phyloP scores from a whole-genome alignment of 1,139 yeast genomes.

The Cylindricascospora bacillispora region DNA sequence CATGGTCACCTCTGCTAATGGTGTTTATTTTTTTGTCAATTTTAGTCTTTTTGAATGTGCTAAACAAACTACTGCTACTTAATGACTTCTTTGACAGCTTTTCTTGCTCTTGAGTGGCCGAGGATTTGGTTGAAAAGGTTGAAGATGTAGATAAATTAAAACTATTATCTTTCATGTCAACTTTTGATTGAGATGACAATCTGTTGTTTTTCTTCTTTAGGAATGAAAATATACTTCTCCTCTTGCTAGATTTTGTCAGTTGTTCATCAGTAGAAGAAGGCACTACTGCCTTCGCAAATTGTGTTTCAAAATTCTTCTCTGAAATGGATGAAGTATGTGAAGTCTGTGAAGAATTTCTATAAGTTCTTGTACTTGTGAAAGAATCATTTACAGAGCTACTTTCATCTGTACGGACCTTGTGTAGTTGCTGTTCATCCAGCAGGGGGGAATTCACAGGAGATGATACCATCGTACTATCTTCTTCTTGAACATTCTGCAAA shows the following conservation, averaged over 20 bases:
- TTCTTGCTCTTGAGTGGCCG: too few relatives aligned
- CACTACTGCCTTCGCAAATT: too few relatives aligned
- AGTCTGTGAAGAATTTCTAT: neutral
- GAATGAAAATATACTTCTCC: conserved; percentile 27
- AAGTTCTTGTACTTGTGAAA: neutral
- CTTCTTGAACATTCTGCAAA: too few relatives aligned
- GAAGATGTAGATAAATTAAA: conserved; percentile 1
- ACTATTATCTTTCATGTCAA: conserved; percentile 8
- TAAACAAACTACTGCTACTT: neutral
- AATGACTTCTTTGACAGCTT: neutral
- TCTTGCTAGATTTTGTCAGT: conserved; percentile 10
- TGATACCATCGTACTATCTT: too few relatives aligned
- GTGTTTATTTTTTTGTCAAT: neutral
- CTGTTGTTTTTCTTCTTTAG: conserved; percentile 18
- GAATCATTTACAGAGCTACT: conserved; percentile 1
- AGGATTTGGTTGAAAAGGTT: neutral
- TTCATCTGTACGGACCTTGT: conserved; percentile 1
- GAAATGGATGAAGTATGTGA: neutral
- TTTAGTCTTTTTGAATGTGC: neutral
- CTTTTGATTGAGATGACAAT: conserved; percentile 9
- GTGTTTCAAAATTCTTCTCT: neutral
- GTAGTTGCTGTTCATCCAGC: neutral
- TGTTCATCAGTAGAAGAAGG: neutral
- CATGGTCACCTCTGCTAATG: neutral
- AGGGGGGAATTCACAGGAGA: neutral